Conservation (phyloP, 306 rosid species). For the Sphenostylis stenocarpa region DNA sequence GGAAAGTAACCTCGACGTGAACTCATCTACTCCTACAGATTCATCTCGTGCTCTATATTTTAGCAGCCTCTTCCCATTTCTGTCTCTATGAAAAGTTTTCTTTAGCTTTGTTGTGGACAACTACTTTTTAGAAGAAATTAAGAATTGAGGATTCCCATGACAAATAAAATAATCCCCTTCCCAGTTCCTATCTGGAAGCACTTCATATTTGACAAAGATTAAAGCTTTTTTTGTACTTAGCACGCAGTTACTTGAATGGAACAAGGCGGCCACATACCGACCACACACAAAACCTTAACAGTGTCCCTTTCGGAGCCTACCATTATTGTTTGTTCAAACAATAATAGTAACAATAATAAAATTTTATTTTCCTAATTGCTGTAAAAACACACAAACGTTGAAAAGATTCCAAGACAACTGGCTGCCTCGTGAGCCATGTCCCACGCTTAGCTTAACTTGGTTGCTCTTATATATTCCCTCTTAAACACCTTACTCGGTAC, state of each 20-base stretch:
- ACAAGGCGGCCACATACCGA: constrained; percentile 38
- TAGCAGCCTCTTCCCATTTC: constrained; percentile 22
- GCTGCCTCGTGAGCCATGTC: constrained; percentile 39
- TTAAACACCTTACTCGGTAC: constrained; percentile 1
- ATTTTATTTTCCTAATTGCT: too few relatives aligned
- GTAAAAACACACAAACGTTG: constrained; percentile 4
- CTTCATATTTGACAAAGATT: constrained; percentile 8
- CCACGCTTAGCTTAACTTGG: not conserved
- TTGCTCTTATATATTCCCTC: constrained; percentile 15
- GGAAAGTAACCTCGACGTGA: constrained; percentile 1
- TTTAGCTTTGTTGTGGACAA: too few relatives aligned
- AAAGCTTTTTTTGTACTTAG: not conserved
- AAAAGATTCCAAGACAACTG: constrained; percentile 40
- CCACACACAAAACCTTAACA: constrained; percentile 16
- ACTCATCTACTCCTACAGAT: not conserved
- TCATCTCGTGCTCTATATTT: constrained; percentile 12
- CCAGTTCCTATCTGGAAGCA: not conserved
- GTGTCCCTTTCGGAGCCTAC: constrained; percentile 34
- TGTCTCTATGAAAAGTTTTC: too few relatives aligned
- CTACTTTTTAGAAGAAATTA: constrained; percentile 3
- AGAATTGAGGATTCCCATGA: not conserved
- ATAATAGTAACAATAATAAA: too few relatives aligned
- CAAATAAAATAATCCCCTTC: not conserved
- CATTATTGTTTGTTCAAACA: not conserved
- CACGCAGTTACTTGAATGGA: not conserved